Percentiles rank a stretch among this genome's conserved stretches.
phyloP scores from a whole-genome alignment of 306 rosid species.

The Astragalus membranaceus region DNA sequence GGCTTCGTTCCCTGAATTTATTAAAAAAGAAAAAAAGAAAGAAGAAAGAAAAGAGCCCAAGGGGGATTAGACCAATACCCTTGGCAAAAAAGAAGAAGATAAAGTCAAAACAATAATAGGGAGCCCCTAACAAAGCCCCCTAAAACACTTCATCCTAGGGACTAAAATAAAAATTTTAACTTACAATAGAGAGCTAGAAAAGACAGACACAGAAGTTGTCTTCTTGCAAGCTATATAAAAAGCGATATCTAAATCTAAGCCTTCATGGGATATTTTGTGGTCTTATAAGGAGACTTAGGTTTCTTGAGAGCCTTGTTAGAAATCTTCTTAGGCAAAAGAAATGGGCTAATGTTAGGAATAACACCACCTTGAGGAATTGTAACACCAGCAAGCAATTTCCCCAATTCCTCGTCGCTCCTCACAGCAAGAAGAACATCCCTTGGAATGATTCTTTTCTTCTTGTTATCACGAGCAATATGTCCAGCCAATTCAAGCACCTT shows the following conservation, averaged over 20 bases:
- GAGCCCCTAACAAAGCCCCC: no score
- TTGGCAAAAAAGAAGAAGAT: no score
- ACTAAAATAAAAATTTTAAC: no score
- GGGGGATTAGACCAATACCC: no score
- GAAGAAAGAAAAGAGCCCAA: no score
- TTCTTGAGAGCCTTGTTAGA: slow-evolving; percentile 35
- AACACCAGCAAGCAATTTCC: slow-evolving; percentile 66
- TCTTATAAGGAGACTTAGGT: slow-evolving; percentile 50
- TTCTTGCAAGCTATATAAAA: no score
- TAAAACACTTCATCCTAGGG: no score
- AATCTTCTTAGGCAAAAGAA: slow-evolving; percentile 58
- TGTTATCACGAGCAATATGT: slow-evolving; percentile 80
- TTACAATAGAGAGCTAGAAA: no score
- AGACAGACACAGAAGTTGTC: no score
- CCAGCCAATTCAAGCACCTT: slow-evolving; percentile 84
- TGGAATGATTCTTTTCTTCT: slow-evolving; percentile 71
- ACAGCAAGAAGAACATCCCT: slow-evolving; percentile 61
- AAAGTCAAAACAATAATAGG: no score
- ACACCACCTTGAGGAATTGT: slow-evolving; percentile 85
- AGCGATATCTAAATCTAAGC: slow-evolving; percentile 16
- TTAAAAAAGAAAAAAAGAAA: no score
- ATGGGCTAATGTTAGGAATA: slow-evolving; percentile 64
- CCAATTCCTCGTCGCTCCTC: slow-evolving; percentile 73
- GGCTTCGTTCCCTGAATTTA: no score
- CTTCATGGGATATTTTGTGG: slow-evolving; percentile 60